These are phyloP conservation scores for Lizonia empirigonia DNA, from an alignment of 2,329 filamentous ascomycete species.

Conservation along the genomic window DNA sequence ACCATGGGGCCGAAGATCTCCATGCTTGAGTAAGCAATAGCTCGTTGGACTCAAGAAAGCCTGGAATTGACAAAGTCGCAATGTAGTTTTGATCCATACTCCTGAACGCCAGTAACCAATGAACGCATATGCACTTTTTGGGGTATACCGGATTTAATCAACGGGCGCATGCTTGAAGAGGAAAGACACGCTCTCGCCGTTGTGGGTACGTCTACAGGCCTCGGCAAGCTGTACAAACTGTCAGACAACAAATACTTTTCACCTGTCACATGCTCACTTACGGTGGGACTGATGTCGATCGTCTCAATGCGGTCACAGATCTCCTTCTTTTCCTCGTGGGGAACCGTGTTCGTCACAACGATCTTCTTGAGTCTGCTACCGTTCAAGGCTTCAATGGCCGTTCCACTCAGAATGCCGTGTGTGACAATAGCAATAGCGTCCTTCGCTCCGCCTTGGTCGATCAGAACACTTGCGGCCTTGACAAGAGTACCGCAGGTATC, in stretches of 20 bases:
- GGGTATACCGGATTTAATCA: conserved; percentile 36
- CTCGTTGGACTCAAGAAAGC: conserved; percentile 11
- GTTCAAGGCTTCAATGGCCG: conserved; percentile 85
- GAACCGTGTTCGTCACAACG: conserved; percentile 90
- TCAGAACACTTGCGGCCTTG: conserved; percentile 89
- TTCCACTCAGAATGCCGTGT: conserved; percentile 87
- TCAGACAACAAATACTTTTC: conserved; percentile 16
- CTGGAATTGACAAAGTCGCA: conserved; percentile 8
- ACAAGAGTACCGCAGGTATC: conserved; percentile 88
- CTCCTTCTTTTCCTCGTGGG: conserved; percentile 78
- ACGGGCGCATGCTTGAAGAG: conserved; percentile 70
- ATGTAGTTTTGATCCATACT: conserved; percentile 17
- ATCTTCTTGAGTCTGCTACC: conserved; percentile 75
- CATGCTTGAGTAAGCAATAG: conserved; percentile 8
- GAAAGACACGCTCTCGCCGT: conserved; percentile 72
- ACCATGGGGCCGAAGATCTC: conserved; percentile 14
- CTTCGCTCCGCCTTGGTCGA: conserved; percentile 77
- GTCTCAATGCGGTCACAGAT: conserved; percentile 81
- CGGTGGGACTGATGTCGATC: conserved; percentile 87
- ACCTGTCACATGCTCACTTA: conserved; percentile 38
- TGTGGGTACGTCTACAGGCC: conserved; percentile 74
- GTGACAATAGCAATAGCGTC: conserved; percentile 95
- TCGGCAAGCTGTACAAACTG: conserved; percentile 61
- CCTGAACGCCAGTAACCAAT: conserved; percentile 27
- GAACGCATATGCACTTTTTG: conserved; percentile 13